Evolutionary conservation across 176 grass and related monocot species (phyloP).

Genomic region (Ananas comosus): DNA sequence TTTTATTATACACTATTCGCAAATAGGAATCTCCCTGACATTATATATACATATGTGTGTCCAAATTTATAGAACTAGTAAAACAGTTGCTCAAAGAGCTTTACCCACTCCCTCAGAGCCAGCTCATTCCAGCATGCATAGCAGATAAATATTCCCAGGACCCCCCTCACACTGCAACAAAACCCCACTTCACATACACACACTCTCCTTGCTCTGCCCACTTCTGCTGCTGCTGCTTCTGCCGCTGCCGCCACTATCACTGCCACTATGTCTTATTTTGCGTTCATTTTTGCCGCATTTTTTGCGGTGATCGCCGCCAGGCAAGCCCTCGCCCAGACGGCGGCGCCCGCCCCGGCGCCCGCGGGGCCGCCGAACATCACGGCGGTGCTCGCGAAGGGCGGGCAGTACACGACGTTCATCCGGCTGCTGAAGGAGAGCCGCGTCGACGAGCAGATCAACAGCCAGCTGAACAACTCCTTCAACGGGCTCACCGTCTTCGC

Average conservation of each 20-base stretch:
- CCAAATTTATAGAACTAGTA: too few relatives aligned
- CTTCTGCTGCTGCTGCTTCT: too few relatives aligned
- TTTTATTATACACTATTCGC: too few relatives aligned
- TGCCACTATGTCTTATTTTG: neutral
- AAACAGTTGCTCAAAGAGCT: too few relatives aligned
- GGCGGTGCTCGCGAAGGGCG: neutral
- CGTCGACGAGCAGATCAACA: neutral
- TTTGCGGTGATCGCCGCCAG: neutral
- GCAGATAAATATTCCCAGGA: too few relatives aligned
- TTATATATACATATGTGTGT: too few relatives aligned
- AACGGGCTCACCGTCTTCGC: neutral
- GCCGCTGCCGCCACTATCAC: neutral
- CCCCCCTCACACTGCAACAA: too few relatives aligned
- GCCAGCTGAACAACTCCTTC: neutral
- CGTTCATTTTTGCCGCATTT: neutral
- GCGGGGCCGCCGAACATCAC: neutral
- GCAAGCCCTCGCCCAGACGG: neutral
- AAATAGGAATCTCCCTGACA: too few relatives aligned
- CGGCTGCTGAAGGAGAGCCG: neutral
- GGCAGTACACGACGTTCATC: neutral
- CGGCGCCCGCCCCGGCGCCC: neutral
- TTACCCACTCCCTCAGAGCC: too few relatives aligned
- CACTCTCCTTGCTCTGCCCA: too few relatives aligned
- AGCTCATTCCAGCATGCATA: too few relatives aligned
- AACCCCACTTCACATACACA: too few relatives aligned